Evolutionary conservation across 805 yeast genomes (phyloP).

Genomic region (Cyberlindnera veronae): DNA sequence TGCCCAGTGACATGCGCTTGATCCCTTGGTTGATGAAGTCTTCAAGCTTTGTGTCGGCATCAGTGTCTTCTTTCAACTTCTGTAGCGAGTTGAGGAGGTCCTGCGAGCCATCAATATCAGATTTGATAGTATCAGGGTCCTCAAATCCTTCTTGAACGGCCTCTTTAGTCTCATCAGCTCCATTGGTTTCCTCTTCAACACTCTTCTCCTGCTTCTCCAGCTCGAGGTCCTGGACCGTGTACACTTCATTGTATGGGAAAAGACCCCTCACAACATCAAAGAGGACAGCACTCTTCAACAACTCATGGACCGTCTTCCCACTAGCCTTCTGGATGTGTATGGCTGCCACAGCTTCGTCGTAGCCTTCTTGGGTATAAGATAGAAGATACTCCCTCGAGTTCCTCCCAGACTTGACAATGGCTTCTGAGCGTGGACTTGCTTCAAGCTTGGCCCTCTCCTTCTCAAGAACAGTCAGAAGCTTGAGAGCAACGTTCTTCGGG

Average conservation of each 20-base stretch:
- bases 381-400: constrained; percentile 17
- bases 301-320: constrained; percentile 1
- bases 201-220: constrained; percentile 1
- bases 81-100: constrained; percentile 2
- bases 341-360: constrained; percentile 1
- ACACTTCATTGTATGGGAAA: constrained; percentile 6
- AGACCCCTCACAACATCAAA: constrained; percentile 3
- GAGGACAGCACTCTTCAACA: not conserved
- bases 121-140: not conserved
- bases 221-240: no score
- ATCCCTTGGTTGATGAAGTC: constrained; percentile 1
- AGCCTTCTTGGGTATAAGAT: constrained; percentile 1
- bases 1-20: not conserved
- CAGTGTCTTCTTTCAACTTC: constrained; percentile 2
- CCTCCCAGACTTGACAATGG: constrained; percentile 2
- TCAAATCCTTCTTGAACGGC: not conserved
- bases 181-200: not conserved
- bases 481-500: not conserved
- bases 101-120: constrained; percentile 3
- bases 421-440: not conserved
- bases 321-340: constrained; percentile 1
- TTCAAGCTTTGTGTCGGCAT: constrained; percentile 2
- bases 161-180: constrained; percentile 1
- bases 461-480: constrained; percentile 6
- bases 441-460: constrained; percentile 1